Conservation (phyloP, 2,329 filamentous ascomycete species). For the Cladosporium sp. region DNA sequence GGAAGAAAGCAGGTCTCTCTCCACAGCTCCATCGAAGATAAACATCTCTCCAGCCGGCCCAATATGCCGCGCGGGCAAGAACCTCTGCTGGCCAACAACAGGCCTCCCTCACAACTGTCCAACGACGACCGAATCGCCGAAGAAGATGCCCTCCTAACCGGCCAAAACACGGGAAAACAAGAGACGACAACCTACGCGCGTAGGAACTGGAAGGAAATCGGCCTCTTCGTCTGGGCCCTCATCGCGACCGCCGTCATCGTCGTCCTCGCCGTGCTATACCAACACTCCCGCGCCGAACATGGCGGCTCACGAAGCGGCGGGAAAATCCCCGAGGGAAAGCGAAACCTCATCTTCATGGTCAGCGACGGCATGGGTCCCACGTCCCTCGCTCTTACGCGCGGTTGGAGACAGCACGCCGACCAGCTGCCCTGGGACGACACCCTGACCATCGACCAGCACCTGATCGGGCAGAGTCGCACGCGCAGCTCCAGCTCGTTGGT, state of each 20-base stretch:
- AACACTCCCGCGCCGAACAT: constrained; percentile 47
- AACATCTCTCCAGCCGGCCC: neutral
- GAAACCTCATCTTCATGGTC: constrained; percentile 98
- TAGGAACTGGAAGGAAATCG: constrained; percentile 66
- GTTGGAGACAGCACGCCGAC: constrained; percentile 74
- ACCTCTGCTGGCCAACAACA: constrained; percentile 20
- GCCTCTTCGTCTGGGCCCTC: constrained; percentile 78
- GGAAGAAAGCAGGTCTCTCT: too few species aligned
- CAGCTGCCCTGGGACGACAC: constrained; percentile 70
- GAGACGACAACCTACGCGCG: constrained; percentile 31
- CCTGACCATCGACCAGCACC: constrained; percentile 77
- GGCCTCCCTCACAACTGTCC: constrained; percentile 54
- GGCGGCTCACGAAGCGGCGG: neutral
- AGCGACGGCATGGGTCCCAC: constrained; percentile 98
- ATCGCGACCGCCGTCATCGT: constrained; percentile 75
- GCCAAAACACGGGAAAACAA: constrained; percentile 39
- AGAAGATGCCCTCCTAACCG: constrained; percentile 56
- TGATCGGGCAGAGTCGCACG: constrained; percentile 87
- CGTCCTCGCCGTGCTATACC: constrained; percentile 75
- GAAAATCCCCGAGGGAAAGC: constrained; percentile 56
- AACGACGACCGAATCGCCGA: constrained; percentile 53
- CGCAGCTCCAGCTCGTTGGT: constrained; percentile 79
- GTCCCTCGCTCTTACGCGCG: constrained; percentile 79
- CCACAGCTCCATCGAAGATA: neutral
- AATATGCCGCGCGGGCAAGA: constrained; percentile 12